Percentiles rank a stretch among this genome's conserved stretches.
Conservation (phyloP, 164 flowering plant genomes). For the Warburgia ugandensis region DNA sequence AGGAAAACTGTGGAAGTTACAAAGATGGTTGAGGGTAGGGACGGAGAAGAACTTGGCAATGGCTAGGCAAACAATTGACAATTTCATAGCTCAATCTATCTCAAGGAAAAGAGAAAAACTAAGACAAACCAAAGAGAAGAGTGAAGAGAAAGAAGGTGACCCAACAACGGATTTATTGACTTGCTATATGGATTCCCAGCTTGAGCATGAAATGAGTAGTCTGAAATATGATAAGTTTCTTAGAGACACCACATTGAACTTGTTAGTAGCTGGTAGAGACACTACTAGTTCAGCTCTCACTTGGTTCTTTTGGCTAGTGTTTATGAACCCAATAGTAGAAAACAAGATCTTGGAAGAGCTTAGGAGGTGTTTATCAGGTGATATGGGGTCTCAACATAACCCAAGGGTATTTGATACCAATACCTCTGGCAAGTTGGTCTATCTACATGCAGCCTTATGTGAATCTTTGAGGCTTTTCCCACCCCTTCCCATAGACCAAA, state of each 20-base stretch:
- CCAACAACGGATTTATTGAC: slow-evolving; percentile 17
- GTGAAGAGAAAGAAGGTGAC: background rate
- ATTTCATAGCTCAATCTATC: slow-evolving; percentile 5
- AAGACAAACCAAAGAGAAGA: no score
- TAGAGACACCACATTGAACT: slow-evolving; percentile 21
- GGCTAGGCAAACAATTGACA: slow-evolving; percentile 10
- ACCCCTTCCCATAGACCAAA: slow-evolving; percentile 34
- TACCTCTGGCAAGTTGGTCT: slow-evolving; percentile 17
- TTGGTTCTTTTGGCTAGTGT: slow-evolving; percentile 36
- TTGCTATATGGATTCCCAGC: slow-evolving; percentile 1
- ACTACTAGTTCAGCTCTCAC: slow-evolving; percentile 28
- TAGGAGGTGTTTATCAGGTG: no score
- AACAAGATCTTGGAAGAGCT: slow-evolving; percentile 22
- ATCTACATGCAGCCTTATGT: slow-evolving; percentile 35
- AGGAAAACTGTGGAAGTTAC: slow-evolving; percentile 24
- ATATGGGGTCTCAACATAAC: background rate
- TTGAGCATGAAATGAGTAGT: slow-evolving; percentile 4
- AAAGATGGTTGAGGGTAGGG: slow-evolving; percentile 22
- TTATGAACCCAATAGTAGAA: slow-evolving; percentile 22
- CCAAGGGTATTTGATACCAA: slow-evolving; percentile 5
- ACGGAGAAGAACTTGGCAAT: slow-evolving; percentile 10
- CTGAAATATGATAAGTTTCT: slow-evolving; percentile 15
- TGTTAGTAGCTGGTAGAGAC: slow-evolving; percentile 32
- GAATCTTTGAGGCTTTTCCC: slow-evolving; percentile 46
- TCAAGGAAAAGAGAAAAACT: slow-evolving; percentile 5